phyloP scores from a whole-genome alignment of 2,329 filamentous ascomycete genomes.

The Bisporella sp. region DNA sequence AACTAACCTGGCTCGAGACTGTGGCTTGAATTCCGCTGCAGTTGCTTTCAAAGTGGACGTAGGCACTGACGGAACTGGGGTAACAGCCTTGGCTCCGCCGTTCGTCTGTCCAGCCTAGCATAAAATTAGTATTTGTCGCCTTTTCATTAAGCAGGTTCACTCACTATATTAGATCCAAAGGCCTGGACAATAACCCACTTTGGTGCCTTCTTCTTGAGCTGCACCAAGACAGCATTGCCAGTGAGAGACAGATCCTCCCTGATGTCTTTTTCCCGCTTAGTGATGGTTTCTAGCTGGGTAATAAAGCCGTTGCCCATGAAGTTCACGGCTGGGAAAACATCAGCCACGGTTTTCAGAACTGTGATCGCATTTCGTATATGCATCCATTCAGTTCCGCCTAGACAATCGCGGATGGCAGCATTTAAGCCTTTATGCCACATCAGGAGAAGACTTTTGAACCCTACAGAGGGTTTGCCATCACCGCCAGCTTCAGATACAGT shows the following conservation, averaged over 20 bases:
- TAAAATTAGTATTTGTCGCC: neutral
- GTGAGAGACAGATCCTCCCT: slow-evolving; percentile 71
- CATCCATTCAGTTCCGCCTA: slow-evolving; percentile 87
- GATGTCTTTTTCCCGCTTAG: slow-evolving; percentile 53
- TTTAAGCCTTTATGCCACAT: slow-evolving; percentile 86
- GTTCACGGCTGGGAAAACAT: slow-evolving; percentile 82
- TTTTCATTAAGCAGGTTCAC: slow-evolving; percentile 16
- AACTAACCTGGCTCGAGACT: slow-evolving; percentile 27
- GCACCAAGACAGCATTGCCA: slow-evolving; percentile 63
- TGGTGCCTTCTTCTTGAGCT: slow-evolving; percentile 58
- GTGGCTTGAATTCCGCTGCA: slow-evolving; percentile 59
- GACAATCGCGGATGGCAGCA: slow-evolving; percentile 71
- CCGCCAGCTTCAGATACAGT: slow-evolving; percentile 52
- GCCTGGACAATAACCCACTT: slow-evolving; percentile 70
- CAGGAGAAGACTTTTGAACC: slow-evolving; percentile 79
- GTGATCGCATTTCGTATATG: slow-evolving; percentile 95
- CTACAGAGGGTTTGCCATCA: slow-evolving; percentile 20
- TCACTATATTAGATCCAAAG: slow-evolving; percentile 60
- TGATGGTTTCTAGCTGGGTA: slow-evolving; percentile 58
- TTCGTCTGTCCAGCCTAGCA: slow-evolving; percentile 7
- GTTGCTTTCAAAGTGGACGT: slow-evolving; percentile 43
- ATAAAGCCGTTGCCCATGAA: slow-evolving; percentile 71
- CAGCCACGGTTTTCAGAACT: slow-evolving; percentile 72
- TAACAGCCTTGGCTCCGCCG: slow-evolving; percentile 4
- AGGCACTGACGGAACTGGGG: slow-evolving; percentile 2